Conservation (phyloP, 352 stramenopile genomes). For the Pythium volutum region DNA sequence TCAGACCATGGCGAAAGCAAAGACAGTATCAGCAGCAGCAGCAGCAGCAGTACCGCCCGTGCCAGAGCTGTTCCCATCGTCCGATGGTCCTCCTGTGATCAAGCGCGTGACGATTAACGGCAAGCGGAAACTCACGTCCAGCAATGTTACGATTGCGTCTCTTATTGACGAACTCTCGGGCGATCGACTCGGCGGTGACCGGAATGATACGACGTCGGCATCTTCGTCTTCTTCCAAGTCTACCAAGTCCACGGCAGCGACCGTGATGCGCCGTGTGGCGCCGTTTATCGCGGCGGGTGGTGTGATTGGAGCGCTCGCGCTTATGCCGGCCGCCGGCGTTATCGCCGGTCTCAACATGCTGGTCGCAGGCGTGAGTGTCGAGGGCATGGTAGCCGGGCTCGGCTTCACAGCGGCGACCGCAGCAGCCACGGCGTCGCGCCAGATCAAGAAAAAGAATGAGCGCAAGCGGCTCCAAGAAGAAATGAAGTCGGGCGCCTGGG, state of each 20-base stretch:
- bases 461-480: constrained; percentile 35
- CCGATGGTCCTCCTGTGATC: constrained; percentile 2
- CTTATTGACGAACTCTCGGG: constrained; percentile 29
- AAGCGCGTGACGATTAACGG: constrained; percentile 8
- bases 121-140: constrained; percentile 17
- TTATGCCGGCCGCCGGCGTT: constrained; percentile 44
- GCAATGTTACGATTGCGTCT: constrained; percentile 26
- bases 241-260: constrained; percentile 4
- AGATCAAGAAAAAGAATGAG: constrained; percentile 43
- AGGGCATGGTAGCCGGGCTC: constrained; percentile 55
- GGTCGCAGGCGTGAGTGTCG: constrained; percentile 43
- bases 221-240: constrained; percentile 4
- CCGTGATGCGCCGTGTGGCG: constrained; percentile 28
- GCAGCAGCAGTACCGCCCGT: not conserved
- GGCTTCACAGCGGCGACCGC: constrained; percentile 56
- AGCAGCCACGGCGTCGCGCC: constrained; percentile 47
- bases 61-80: constrained; percentile 21
- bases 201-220: not conserved
- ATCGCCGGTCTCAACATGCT: constrained; percentile 62
- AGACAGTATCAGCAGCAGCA: not conserved
- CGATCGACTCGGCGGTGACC: constrained; percentile 1
- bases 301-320: constrained; percentile 48
- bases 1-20: constrained; percentile 10
- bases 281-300: constrained; percentile 59
- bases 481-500: constrained; percentile 52